Percentiles rank a stretch among this genome's conserved stretches.
phyloP scores from a whole-genome alignment of 305 asterid species.

The Solanum hybrid region DNA sequence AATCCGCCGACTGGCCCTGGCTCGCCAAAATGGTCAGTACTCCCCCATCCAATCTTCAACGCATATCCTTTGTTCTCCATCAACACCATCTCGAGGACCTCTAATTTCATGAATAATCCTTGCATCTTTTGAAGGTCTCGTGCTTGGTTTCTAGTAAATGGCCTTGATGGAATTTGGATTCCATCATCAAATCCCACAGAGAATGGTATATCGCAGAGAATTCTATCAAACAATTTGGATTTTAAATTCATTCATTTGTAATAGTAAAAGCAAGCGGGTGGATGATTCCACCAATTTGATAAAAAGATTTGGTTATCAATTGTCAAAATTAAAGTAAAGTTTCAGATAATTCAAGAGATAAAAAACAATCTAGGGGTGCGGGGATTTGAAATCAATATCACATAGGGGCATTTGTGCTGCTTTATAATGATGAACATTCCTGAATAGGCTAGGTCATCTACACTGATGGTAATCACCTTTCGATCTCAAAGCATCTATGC shows the following conservation, averaged over 20 bases:
- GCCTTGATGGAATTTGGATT: too few species aligned
- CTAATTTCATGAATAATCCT: too few species aligned
- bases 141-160: too few species aligned
- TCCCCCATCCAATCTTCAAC: too few species aligned
- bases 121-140: too few species aligned
- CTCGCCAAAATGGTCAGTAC: too few species aligned
- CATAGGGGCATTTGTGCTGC: neutral
- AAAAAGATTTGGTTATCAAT: neutral
- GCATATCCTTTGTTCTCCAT: too few species aligned
- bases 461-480: neutral
- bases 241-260: neutral
- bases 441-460: neutral
- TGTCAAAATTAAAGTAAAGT: neutral
- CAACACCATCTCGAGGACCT: too few species aligned
- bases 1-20: too few species aligned
- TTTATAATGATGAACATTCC: neutral
- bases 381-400: neutral
- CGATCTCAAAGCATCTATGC: too few species aligned
- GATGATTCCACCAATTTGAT: neutral
- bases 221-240: neutral
- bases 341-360: neutral
- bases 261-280: neutral
- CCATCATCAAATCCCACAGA: too few species aligned
- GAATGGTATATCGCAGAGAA: neutral
- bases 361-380: neutral